These are phyloP conservation scores for Clavariopsis aquatica DNA, from an alignment of 495 filamentous ascomycete genomes.

Conservation along the genomic window DNA sequence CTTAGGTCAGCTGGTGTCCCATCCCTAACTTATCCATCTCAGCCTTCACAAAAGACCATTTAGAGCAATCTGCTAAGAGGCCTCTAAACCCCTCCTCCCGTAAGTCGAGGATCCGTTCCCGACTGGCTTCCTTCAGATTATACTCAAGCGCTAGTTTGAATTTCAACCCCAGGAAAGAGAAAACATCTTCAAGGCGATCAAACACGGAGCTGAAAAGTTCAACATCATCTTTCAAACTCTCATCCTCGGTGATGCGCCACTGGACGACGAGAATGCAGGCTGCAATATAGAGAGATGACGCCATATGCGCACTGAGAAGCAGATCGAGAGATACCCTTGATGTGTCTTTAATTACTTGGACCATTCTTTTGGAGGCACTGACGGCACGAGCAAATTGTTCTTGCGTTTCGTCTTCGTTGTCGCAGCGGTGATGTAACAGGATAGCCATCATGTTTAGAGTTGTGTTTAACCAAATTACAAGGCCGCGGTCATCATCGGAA, in stretches of 20 bases:
- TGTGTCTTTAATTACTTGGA: constrained; percentile 22
- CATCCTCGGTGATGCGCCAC: constrained; percentile 22
- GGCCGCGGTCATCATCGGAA: not conserved
- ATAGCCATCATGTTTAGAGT: constrained; percentile 28
- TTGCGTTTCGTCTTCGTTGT: not conserved
- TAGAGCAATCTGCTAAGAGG: constrained; percentile 26
- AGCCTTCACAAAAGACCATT: constrained; percentile 14
- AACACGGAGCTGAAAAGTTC: constrained; percentile 28
- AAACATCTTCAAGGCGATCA: constrained; percentile 25
- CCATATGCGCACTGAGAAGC: constrained; percentile 24
- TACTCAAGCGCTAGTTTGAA: constrained; percentile 23
- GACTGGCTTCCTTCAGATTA: constrained; percentile 7
- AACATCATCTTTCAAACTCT: constrained; percentile 21
- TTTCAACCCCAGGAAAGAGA: constrained; percentile 17
- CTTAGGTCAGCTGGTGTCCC: not conserved
- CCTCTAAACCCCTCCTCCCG: constrained; percentile 16
- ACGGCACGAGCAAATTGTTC: constrained; percentile 16
- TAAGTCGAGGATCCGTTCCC: not conserved
- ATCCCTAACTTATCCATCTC: constrained; percentile 6
- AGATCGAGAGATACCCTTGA: constrained; percentile 24
- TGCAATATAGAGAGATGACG: constrained; percentile 14
- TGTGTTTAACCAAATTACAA: constrained; percentile 24
- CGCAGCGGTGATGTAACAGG: constrained; percentile 21
- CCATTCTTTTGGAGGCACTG: constrained; percentile 19
- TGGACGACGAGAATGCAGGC: constrained; percentile 24